Conservation (phyloP, 2,329 filamentous ascomycete genomes). For the Cryphonectria parasitica region DNA sequence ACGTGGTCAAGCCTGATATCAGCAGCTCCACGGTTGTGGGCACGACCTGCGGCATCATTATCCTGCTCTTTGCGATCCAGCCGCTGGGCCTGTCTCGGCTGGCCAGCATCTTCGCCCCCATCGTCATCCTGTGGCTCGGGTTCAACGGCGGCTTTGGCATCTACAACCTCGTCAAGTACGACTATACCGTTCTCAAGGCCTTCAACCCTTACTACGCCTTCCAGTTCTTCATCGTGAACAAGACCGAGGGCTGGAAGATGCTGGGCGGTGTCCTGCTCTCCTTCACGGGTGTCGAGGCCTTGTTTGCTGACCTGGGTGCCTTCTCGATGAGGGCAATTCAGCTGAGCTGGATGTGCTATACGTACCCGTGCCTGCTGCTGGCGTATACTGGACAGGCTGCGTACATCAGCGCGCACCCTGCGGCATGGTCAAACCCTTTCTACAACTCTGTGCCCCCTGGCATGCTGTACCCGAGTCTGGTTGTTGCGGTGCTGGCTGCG, state of each 20-base stretch:
- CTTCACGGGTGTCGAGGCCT: constrained; percentile 75
- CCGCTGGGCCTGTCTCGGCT: constrained; percentile 65
- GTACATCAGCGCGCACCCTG: constrained; percentile 59
- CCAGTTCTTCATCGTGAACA: constrained; percentile 61
- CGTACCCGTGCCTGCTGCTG: constrained; percentile 66
- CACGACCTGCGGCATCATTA: constrained; percentile 64
- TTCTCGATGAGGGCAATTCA: constrained; percentile 71
- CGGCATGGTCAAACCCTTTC: constrained; percentile 72
- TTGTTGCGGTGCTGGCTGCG: constrained; percentile 69
- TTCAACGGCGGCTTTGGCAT: constrained; percentile 66
- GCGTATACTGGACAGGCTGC: constrained; percentile 75
- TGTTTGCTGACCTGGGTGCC: constrained; percentile 77
- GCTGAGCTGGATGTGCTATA: constrained; percentile 69
- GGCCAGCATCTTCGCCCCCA: constrained; percentile 63
- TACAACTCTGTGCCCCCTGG: constrained; percentile 70
- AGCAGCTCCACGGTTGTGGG: constrained; percentile 62
- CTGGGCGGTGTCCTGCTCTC: constrained; percentile 72
- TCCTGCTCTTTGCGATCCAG: constrained; percentile 65
- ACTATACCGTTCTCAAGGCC: constrained; percentile 56
- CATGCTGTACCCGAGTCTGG: constrained; percentile 67
- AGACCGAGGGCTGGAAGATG: constrained; percentile 62
- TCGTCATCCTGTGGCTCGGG: constrained; percentile 67
- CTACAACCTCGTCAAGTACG: constrained; percentile 58
- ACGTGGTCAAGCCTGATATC: constrained; percentile 60
- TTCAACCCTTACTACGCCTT: constrained; percentile 64